Evolutionary conservation across 2,329 filamentous ascomycete species (phyloP).

Genomic region (Neopestalotiopsis clavispora): DNA sequence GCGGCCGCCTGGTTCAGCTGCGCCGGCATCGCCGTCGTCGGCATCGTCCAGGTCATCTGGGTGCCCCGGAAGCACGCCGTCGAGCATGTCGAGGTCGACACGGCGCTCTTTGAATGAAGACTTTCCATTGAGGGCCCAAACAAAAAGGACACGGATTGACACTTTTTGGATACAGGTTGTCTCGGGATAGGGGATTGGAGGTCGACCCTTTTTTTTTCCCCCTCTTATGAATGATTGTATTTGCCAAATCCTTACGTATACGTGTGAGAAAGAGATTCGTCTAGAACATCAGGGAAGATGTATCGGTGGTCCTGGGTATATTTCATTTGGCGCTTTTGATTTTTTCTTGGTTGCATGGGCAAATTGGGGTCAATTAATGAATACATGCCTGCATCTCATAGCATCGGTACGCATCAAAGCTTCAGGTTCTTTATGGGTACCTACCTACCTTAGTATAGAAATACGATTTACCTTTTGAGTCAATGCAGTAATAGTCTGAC

Average conservation of each 20-base stretch:
- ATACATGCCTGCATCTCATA: conserved; percentile 6
- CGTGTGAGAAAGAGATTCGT: too few species aligned
- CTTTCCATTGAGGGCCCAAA: too few species aligned
- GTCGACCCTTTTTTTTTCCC: background rate
- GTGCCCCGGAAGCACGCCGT: conserved; percentile 34
- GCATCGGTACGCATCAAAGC: background rate
- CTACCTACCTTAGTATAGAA: background rate
- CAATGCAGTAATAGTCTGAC: too few species aligned
- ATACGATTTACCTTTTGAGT: too few species aligned
- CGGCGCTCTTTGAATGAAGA: conserved; percentile 4
- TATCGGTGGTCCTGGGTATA: too few species aligned
- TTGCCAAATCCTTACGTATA: too few species aligned
- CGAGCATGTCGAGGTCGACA: conserved; percentile 21
- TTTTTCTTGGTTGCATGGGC: background rate
- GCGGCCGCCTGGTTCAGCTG: conserved; percentile 48
- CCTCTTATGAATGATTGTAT: background rate
- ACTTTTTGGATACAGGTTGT: background rate
- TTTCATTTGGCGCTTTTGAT: background rate
- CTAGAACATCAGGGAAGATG: too few species aligned
- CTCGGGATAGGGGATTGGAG: background rate
- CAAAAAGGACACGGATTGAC: background rate
- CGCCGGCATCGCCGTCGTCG: conserved; percentile 32
- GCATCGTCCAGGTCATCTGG: conserved; percentile 36
- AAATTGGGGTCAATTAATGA: background rate
- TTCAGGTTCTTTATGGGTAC: too few species aligned